These are phyloP conservation scores for Sporopachydermia lactativora DNA, from an alignment of 805 yeast genomes.

Conservation along the genomic window DNA sequence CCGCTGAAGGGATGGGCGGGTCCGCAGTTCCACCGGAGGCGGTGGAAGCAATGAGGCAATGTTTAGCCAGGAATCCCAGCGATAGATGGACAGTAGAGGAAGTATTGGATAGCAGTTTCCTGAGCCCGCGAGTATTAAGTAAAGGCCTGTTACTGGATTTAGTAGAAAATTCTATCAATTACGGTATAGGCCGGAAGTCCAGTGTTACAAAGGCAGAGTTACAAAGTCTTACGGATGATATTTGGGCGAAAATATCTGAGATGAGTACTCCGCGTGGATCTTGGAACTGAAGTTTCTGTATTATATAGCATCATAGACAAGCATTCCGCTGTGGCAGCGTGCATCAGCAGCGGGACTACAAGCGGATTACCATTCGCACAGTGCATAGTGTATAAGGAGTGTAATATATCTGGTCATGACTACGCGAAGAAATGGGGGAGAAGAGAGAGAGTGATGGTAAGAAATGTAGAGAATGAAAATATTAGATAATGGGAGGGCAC, in stretches of 20 bases:
- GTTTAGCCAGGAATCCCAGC: slow-evolving; percentile 57
- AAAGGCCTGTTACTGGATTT: slow-evolving; percentile 52
- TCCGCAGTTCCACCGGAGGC: slow-evolving; percentile 53
- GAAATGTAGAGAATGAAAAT: too few relatives aligned
- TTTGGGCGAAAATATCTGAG: slow-evolving; percentile 34
- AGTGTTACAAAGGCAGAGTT: slow-evolving; percentile 29
- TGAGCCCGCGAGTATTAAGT: slow-evolving; percentile 63
- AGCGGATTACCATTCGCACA: too few relatives aligned
- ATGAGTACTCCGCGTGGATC: too few relatives aligned
- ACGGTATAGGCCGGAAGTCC: slow-evolving; percentile 39
- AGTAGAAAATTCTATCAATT: slow-evolving; percentile 63
- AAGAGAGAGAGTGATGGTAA: too few relatives aligned
- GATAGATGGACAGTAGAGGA: slow-evolving; percentile 51
- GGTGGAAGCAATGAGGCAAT: slow-evolving; percentile 55
- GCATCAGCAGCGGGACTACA: too few relatives aligned
- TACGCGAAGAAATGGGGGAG: too few relatives aligned
- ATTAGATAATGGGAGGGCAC: too few relatives aligned
- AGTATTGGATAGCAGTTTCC: slow-evolving; percentile 47
- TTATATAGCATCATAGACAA: too few relatives aligned
- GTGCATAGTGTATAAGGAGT: too few relatives aligned
- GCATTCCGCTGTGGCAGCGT: too few relatives aligned
- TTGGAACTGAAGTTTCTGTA: too few relatives aligned
- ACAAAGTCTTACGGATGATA: slow-evolving; percentile 37
- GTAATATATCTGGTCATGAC: too few relatives aligned
- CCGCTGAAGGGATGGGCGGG: slow-evolving; percentile 46